Evolutionary conservation across 2,329 filamentous ascomycete species (phyloP), one percentile per base, ranked within the genome.

Genomic region (Diplodia intermedia): DNA sequence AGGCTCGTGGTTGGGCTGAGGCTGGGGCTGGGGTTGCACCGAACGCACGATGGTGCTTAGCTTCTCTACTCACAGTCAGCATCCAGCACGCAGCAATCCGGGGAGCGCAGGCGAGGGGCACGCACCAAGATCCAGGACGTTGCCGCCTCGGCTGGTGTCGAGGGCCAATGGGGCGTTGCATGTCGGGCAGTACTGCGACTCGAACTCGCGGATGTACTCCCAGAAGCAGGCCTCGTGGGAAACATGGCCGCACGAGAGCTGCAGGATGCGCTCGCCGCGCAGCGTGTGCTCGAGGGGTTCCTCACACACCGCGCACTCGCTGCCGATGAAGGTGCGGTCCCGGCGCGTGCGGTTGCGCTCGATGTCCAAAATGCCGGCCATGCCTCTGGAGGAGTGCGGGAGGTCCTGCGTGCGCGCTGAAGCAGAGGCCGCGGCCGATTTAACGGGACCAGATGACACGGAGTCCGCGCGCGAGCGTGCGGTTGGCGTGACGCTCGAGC

Each of bases 171-270:
- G 93, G 71, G 94, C 91, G 83, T 97, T 91, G 80, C 95, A 99
- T 71, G 92, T 91, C 33, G 95, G 95, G 80, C 95, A 99, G 75
- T 93, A 94, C 75, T 98, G 93, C 65, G 92, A 92, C 73, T 98
- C 94, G 69, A 94, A 91, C 76, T 97, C 94, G 75, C 92, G 91
- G 74, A 99, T 97, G 77, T 96, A 97, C 80, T 99, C 95, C 82
- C 98, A 98, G 78, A 99, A 98, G 81, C 95, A 99, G 43, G 94
- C 95, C 79, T 98, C 95, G 78, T 99, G 95, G 12, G 94, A 93
- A 69, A 99, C 94, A 80, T 99, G 95, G n/a, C 90, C 88, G 80
- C 95, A 99, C 6, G 94, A 96, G 75, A 99, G 95, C 78, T 98
- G 95, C 66, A 99, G 84, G 70, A 99, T 93, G 72, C 93, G 89